Evolutionary conservation across 2,329 filamentous ascomycete species (phyloP).

Genomic region (Monosporascus sp.): DNA sequence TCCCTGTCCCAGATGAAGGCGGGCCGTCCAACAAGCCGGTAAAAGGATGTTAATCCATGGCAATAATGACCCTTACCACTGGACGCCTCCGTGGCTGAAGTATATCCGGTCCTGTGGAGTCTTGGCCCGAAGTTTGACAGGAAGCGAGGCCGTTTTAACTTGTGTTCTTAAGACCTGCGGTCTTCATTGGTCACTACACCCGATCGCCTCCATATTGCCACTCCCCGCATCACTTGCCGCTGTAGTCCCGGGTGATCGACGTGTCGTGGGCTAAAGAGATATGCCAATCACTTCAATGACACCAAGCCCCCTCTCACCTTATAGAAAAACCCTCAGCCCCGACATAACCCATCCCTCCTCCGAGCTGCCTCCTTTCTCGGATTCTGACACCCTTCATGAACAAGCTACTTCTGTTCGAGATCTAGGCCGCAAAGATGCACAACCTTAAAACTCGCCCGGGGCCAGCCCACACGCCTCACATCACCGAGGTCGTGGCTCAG

Average conservation of each 20-base stretch:
- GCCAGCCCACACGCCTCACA: neutral
- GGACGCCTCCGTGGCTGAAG: neutral
- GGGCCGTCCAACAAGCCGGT: neutral
- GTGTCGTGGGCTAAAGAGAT: neutral
- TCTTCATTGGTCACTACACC: neutral
- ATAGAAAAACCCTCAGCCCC: neutral
- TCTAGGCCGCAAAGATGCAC: neutral
- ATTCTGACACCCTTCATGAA: neutral
- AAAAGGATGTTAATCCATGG: too few species aligned
- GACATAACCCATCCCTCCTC: neutral
- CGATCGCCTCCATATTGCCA: neutral
- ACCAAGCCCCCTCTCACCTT: neutral
- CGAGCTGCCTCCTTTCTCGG: neutral
- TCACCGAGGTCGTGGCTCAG: constrained; percentile 10
- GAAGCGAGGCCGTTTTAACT: neutral
- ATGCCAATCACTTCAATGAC: too few species aligned
- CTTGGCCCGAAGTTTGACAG: neutral
- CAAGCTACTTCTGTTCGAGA: neutral
- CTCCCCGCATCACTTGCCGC: neutral
- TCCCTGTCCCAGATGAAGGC: neutral
- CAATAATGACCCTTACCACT: too few species aligned
- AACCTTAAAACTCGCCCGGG: neutral
- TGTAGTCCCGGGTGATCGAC: neutral
- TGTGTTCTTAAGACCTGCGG: neutral
- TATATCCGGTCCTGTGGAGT: neutral